Percentiles rank a stretch among this genome's conserved stretches.
phyloP scores from a whole-genome alignment of 345 rosid species.

The Eucalyptus tenuipes region DNA sequence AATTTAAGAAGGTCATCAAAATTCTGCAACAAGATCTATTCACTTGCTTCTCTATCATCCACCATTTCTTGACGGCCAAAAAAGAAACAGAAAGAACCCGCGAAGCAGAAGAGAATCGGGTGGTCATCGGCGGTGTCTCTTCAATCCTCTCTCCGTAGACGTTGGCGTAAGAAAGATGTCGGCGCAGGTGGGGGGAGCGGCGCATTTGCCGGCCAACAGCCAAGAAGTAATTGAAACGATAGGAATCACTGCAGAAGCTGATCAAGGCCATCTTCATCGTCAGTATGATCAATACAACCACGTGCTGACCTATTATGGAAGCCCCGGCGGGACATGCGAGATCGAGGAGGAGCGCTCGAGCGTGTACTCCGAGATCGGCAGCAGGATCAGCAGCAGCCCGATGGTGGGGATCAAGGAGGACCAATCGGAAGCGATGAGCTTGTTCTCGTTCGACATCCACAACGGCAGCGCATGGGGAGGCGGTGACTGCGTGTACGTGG shows the following conservation, averaged over 20 bases:
- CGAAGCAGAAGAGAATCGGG: not conserved
- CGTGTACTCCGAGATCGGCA: constrained; percentile 13
- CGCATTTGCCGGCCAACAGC: not conserved
- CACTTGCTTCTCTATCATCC: not conserved
- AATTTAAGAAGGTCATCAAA: not conserved
- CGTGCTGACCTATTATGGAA: not conserved
- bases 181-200: not conserved
- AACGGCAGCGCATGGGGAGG: not conserved
- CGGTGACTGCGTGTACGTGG: constrained; percentile 50
- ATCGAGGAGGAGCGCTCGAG: constrained; percentile 14
- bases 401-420: constrained; percentile 6
- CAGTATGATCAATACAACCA: not conserved
- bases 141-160: not conserved
- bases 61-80: not conserved
- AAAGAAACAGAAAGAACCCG: not conserved
- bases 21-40: not conserved
- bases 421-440: constrained; percentile 14
- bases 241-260: not conserved
- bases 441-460: constrained; percentile 23
- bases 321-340: not conserved
- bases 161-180: not conserved
- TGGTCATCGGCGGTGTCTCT: not conserved
- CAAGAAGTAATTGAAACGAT: not conserved
- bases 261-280: not conserved
- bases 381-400: not conserved